Percentiles rank a stretch among this genome's conserved stretches.
Evolutionary conservation across 495 filamentous ascomycete species (phyloP).

Genomic region (Talaromyces liani): DNA sequence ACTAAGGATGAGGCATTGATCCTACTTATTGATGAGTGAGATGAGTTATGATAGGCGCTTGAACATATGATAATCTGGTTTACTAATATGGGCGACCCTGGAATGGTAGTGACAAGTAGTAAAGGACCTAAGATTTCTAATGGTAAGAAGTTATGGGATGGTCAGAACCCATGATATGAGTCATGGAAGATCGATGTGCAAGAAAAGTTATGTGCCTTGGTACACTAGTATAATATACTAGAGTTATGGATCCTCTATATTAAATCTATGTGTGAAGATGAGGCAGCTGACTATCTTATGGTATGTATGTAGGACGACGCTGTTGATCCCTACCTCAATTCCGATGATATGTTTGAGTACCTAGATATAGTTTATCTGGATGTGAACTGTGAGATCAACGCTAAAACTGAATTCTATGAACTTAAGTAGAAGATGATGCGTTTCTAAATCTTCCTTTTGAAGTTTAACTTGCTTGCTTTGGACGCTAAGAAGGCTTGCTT

Average conservation of each 20-base stretch:
- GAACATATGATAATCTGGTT: too few species aligned
- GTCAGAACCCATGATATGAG: background rate
- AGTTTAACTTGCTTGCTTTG: constrained; percentile 6
- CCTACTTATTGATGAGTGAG: too few species aligned
- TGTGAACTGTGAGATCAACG: background rate
- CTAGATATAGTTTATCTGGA: background rate
- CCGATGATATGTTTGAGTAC: background rate
- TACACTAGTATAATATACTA: background rate
- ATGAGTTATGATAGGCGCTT: too few species aligned
- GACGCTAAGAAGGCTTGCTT: background rate
- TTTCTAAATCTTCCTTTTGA: constrained; percentile 8
- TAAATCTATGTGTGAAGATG: background rate
- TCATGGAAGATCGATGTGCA: background rate
- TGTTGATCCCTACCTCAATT: background rate
- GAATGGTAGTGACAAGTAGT: too few species aligned
- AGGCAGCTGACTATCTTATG: background rate
- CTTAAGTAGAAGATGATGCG: constrained; percentile 3
- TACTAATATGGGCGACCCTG: too few species aligned
- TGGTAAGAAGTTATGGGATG: background rate
- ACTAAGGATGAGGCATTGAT: too few species aligned
- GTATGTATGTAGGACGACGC: background rate
- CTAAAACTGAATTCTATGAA: constrained; percentile 6
- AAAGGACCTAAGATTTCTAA: constrained; percentile 1
- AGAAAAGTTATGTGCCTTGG: background rate
- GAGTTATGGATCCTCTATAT: background rate